Conservation (phyloP, 768 basidiomycete genomes). For the Lentinus tigrinus region DNA sequence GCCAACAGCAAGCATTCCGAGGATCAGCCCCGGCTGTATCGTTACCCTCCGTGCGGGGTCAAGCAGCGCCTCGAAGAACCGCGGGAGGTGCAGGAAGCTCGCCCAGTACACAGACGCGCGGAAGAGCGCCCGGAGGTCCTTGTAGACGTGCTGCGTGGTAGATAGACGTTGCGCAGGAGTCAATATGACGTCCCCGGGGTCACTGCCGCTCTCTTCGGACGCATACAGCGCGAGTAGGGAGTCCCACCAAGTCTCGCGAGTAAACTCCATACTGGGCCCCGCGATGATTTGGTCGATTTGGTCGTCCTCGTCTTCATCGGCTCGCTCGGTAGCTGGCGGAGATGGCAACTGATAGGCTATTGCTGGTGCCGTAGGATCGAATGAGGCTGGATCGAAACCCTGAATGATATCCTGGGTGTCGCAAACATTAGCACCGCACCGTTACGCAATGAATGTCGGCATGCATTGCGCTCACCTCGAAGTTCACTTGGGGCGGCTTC, state of each 20-base stretch:
- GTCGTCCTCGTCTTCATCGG: neutral
- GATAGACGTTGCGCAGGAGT: slow-evolving; percentile 38
- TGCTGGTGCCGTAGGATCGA: neutral
- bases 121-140: slow-evolving; percentile 64
- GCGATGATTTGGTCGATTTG: slow-evolving; percentile 13
- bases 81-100: slow-evolving; percentile 69
- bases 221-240: slow-evolving; percentile 55
- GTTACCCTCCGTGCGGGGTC: slow-evolving; percentile 48
- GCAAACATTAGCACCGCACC: no score
- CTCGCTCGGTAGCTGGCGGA: neutral
- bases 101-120: slow-evolving; percentile 66
- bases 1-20: slow-evolving; percentile 61
- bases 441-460: no score
- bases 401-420: neutral
- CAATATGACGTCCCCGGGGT: neutral
- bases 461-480: neutral
- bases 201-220: neutral
- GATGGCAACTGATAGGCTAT: neutral
- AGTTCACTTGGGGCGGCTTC: neutral
- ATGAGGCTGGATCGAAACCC: neutral
- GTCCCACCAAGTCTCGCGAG: slow-evolving; percentile 80
- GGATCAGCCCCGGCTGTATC: slow-evolving; percentile 67
- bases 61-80: slow-evolving; percentile 57
- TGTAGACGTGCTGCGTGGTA: slow-evolving; percentile 43
- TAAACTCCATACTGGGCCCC: slow-evolving; percentile 64